Percentiles rank a stretch among this genome's conserved stretches.
Conservation (phyloP, 805 yeast species). For the Yarrowia sp. region DNA sequence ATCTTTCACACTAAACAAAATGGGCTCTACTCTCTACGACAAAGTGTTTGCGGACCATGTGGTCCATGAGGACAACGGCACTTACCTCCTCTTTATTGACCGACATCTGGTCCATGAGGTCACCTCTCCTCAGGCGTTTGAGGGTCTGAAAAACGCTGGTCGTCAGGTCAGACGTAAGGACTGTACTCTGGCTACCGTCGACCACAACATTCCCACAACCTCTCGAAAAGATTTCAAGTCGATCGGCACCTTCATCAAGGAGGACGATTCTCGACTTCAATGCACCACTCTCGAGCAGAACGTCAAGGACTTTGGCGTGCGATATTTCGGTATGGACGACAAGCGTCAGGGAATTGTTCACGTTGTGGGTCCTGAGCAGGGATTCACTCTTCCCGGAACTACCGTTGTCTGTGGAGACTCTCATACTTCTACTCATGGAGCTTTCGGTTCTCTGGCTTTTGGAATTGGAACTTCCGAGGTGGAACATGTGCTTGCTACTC, state of each 20-base stretch:
- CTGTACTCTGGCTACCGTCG: conserved; percentile 92
- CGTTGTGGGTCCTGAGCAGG: conserved; percentile 98
- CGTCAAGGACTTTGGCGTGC: conserved; percentile 82
- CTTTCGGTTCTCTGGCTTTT: conserved; percentile 94
- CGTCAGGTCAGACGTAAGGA: conserved; percentile 86
- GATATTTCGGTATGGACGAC: conserved; percentile 94
- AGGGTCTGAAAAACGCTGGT: conserved; percentile 84
- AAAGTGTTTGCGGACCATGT: conserved; percentile 94
- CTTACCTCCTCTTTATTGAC: conserved; percentile 85
- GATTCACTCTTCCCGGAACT: conserved; percentile 96
- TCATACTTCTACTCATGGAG: conserved; percentile 98
- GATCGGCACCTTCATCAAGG: conserved; percentile 76
- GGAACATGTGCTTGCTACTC: conserved; percentile 97
- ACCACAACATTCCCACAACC: conserved; percentile 94
- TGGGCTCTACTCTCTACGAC: conserved; percentile 71
- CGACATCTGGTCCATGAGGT: conserved; percentile 98
- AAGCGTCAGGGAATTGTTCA: conserved; percentile 97
- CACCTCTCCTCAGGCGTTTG: conserved; percentile 98
- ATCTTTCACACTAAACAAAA: not conserved
- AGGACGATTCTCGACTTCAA: conserved; percentile 89
- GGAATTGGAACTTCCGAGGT: conserved; percentile 99
- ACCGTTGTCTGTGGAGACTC: conserved; percentile 99
- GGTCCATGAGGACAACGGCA: conserved; percentile 85
- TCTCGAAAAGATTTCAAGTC: conserved; percentile 76
- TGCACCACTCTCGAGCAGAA: conserved; percentile 90